Base-by-base conservation (phyloP, 345 rosid genomes). In the Eutrema yunnanense region DNA sequence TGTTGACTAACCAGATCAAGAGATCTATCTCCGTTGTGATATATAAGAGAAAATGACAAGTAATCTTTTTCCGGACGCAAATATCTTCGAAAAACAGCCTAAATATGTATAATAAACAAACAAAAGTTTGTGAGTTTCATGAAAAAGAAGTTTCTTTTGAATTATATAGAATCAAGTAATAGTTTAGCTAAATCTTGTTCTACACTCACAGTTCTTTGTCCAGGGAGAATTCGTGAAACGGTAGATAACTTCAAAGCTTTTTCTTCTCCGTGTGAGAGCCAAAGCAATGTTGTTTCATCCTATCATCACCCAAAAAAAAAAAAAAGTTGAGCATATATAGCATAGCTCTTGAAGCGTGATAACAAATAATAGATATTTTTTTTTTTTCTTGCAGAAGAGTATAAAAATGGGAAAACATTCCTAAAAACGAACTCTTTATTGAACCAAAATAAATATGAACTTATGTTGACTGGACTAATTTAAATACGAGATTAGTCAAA, bases 61-160 rank as follows among this genome's bases (percentile, higher is more conserved):
- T 92, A 92, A 63, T 92, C 99, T 78, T 92, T 92, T 80, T 95
- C 98, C 0, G 96, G 98, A 57, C 94, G 98, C 76, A 92, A 73
- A 78, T 76, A 92, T 82, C 99, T 92, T 81, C 85, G 85, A 66
- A 95, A 95, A 43, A 95, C 98, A 77, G 96, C 87, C 97, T 89
- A 83, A 44, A 36, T 48, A 67, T 34, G 34, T 13, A 41, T 56
- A 36, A 22, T 8, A 34, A 42, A 52, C 40, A 73, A 60, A 69
- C 33, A 51, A 32, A 3, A 57, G 1, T 3, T n/a, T 36, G 50
- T 50, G 19, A 63, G 36, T 65, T 27, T 3, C 13, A 42, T 46
- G 40, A 10, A 42, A 58, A 56, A 19, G 0, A 13, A 8, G 1
- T 36, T 58, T n/a, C 43, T 65, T 62, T 30, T 51, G 43, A 49